Base-by-base conservation (phyloP, 495 filamentous ascomycete genomes). In the Neurospora sp. region DNA sequence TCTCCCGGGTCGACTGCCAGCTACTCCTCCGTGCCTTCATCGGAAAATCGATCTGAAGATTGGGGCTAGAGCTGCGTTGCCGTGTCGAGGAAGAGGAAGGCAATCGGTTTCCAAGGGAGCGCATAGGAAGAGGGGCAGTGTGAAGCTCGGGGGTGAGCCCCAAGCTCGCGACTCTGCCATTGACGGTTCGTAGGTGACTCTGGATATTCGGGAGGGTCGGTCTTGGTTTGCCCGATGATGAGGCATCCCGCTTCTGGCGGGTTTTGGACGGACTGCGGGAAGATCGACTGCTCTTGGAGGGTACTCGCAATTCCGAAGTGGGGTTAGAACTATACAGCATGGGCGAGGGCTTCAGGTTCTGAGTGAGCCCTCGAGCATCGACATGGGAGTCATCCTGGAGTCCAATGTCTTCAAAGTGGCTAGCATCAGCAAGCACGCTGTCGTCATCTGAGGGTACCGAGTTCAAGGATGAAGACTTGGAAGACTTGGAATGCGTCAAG, bases 331-430 rank as follows among this genome's bases (percentile, higher is more conserved):
- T 80, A 73, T 84, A 85, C 18, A 81, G 82, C 59, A 83, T 83
- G 4, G 77, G 78, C 41, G 78, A 74, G 16, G 77, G 71, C 74
- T 88, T 88, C 47, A 82, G 73, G 73, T 84, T 82, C 42, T 83
- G 79, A 71, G 82, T 80, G 42, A 83, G 82, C 69, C 81, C 76
- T 38, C 81, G 80, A 41, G 82, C 74, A 44, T 83, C 79, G 22
- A 74, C 45, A 38, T 74, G 76, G 35, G 73, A 77, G 70, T 93
- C 88, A 77, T 97, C 94, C 68, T 92, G 88, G 8, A 99, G 87
- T 10, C 91, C 92, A 75, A 98, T 97, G 69, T 98, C 96, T 80
- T 99, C 96, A 77, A 98, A 98, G 77, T 98, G 90, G 69, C 86
- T 87, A 47, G 90, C 87, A 78, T 95, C 91, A 40, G 89, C 86